Percentiles rank a stretch among this genome's conserved stretches.
Conservation (phyloP, 768 basidiomycete genomes). For the Lentinula sp. region DNA sequence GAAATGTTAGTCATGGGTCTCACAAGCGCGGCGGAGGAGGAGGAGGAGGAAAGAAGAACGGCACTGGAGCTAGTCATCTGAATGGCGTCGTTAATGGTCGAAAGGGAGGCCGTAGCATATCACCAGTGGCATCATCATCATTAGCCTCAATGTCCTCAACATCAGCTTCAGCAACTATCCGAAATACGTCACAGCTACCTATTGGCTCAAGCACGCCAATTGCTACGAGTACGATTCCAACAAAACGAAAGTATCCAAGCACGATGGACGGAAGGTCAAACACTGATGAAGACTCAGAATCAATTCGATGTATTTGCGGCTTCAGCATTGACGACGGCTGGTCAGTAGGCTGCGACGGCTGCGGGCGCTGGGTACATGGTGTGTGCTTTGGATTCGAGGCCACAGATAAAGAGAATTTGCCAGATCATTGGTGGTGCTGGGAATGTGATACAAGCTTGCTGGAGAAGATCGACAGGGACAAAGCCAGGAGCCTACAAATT, state of each 20-base stretch:
- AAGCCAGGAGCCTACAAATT: not conserved
- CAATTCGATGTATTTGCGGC: constrained; percentile 3
- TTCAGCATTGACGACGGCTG: constrained; percentile 2
- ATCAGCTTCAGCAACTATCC: not conserved
- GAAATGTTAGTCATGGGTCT: not conserved
- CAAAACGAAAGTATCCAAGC: not conserved
- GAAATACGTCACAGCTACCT: not conserved
- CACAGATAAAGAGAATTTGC: constrained; percentile 1
- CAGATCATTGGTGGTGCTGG: constrained; percentile 5
- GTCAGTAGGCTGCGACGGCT: constrained; percentile 6
- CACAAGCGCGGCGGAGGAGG: not conserved
- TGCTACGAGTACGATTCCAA: not conserved
- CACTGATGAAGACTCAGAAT: not conserved
- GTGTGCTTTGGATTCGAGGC: not conserved
- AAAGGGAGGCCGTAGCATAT: not conserved
- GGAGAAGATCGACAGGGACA: not conserved
- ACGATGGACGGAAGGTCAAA: not conserved
- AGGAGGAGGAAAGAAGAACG: not conserved
- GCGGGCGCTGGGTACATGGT: constrained; percentile 2
- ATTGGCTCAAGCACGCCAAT: not conserved
- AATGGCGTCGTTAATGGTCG: not conserved
- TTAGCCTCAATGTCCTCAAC: not conserved
- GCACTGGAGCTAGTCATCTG: not conserved
- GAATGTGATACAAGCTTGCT: not conserved
- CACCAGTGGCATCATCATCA: not conserved